Percentiles rank a stretch among this genome's conserved stretches.
phyloP scores from a whole-genome alignment of 2,329 filamentous ascomycete species.

The Penicillium occitanis region DNA sequence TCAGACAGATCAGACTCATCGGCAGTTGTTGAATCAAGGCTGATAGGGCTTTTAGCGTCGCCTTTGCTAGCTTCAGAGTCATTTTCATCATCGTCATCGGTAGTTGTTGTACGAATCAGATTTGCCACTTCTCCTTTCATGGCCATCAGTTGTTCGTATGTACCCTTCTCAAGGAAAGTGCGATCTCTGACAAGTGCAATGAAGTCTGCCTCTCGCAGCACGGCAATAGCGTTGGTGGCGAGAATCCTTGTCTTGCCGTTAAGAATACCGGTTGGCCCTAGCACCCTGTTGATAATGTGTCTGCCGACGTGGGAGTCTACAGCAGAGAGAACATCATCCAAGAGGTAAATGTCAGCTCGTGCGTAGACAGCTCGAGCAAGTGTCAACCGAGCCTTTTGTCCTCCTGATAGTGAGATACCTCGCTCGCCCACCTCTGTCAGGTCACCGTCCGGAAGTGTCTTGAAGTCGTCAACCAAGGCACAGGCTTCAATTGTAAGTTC shows the following conservation, averaged over 20 bases:
- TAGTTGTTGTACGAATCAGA: slow-evolving; percentile 69
- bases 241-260: slow-evolving; percentile 84
- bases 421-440: slow-evolving; percentile 95
- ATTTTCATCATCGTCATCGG: slow-evolving; percentile 46
- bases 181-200: slow-evolving; percentile 83
- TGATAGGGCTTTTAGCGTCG: slow-evolving; percentile 61
- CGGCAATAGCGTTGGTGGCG: slow-evolving; percentile 91
- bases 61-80: slow-evolving; percentile 52
- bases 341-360: slow-evolving; percentile 89
- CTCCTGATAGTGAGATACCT: slow-evolving; percentile 91
- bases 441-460: slow-evolving; percentile 89
- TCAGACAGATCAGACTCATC: slow-evolving; percentile 55
- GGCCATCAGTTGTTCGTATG: slow-evolving; percentile 84
- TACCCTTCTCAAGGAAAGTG: slow-evolving; percentile 80
- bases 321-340: slow-evolving; percentile 92
- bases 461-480: slow-evolving; percentile 86
- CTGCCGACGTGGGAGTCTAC: slow-evolving; percentile 98
- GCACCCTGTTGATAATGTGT: slow-evolving; percentile 91
- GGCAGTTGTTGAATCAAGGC: slow-evolving; percentile 57
- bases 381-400: slow-evolving; percentile 91
- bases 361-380: slow-evolving; percentile 94
- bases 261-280: slow-evolving; percentile 80
- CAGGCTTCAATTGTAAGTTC: slow-evolving; percentile 90
- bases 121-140: slow-evolving; percentile 90
- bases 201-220: slow-evolving; percentile 84